Base-by-base conservation (phyloP, 192 early-diverging fungal species). In the Podila epigama region DNA sequence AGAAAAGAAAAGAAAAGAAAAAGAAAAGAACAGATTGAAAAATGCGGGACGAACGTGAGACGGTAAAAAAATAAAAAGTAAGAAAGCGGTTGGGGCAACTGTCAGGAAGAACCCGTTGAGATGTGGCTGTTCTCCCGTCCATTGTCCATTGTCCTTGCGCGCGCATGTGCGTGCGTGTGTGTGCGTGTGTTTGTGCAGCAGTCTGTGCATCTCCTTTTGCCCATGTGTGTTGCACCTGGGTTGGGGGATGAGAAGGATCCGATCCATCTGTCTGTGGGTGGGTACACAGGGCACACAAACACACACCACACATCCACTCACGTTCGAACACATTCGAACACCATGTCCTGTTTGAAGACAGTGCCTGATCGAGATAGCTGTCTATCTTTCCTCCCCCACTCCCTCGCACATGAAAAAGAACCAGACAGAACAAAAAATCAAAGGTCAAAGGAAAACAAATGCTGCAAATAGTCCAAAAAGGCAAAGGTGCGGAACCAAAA, bases 1-100 rank as follows among this genome's bases (percentile, higher is more conserved):
- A 57, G 28, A 41, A 34, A 37, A 32, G 31, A 29, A 4, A 68
- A 68, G 33, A 36, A 31, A 68, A 60, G 42, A 51, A 29, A 51
- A 0, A 33, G 16, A 48, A 52, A 51, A 37, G 41, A 58, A n/a
- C 11, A 22, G n/a, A 39, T 27, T n/a, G 37, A 34, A 31, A 16
- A n/a, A 57, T 25, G 44, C 33, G 27, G 29, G 10, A 42, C 18
- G 37, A 29, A 59, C 33, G 7, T 40, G 32, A 33, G n/a, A 13
- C 33, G 28, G 42, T 9, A 36, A 25, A 20, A 35, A 31, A 39
- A 40, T 25, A 32, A 37, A 12, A 51, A 27, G 25, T 34, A 48
- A 44, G n/a, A 29, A 54, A 51, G 44, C 44, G 44, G 44, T 48
- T 48, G 44, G 44, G 44, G 44, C 44, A 48, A 48, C 25, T 18